Evolutionary conservation across 495 filamentous ascomycete genomes (phyloP).

Genomic region (Chaetomium cochliodes): DNA sequence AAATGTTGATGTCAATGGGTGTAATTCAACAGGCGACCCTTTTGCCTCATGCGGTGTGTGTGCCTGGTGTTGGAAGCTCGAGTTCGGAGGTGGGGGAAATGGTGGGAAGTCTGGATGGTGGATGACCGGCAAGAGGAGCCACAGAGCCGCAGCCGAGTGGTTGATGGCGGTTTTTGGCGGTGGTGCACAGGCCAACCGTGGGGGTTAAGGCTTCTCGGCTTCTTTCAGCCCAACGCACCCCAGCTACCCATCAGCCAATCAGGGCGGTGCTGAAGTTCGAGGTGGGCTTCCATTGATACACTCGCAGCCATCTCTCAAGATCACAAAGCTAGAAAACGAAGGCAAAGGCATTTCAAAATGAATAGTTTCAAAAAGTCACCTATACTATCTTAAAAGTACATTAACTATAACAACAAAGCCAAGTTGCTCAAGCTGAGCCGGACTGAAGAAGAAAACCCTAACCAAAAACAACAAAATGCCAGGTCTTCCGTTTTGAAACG

Average conservation of each 20-base stretch:
- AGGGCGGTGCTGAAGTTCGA: neutral
- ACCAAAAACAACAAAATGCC: conserved; percentile 5
- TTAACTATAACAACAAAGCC: neutral
- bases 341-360: neutral
- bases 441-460: neutral
- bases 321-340: neutral
- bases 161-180: conserved; percentile 24
- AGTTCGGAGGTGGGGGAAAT: neutral
- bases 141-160: conserved; percentile 24
- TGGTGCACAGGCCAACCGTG: conserved; percentile 23
- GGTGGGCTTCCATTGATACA: too few species aligned
- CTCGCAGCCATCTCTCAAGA: too few species aligned
- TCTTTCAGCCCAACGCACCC: neutral
- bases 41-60: conserved; percentile 10
- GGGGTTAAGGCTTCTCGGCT: conserved; percentile 3
- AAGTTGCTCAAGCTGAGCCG: neutral
- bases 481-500: neutral
- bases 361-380: neutral
- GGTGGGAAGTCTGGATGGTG: neutral
- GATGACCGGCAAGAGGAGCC: neutral
- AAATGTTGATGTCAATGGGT: neutral
- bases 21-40: neutral
- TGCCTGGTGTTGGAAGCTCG: neutral
- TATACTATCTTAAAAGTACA: neutral
- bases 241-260: neutral